Base-by-base conservation (phyloP, 202 grass and related monocot genomes). In the Saccharum hybrid region DNA sequence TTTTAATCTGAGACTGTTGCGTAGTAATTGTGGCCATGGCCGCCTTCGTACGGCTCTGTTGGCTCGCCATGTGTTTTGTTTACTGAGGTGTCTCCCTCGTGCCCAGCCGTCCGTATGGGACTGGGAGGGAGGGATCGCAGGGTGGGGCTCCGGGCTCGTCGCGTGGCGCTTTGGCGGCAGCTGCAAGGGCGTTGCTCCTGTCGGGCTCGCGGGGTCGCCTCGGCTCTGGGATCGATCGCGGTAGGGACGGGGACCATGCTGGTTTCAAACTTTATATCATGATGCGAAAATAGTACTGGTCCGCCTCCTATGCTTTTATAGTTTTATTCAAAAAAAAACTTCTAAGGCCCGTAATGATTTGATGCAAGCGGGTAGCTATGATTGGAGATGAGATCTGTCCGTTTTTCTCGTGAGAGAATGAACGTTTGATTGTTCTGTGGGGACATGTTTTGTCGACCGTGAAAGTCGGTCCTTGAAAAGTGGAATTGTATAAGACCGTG, bases 31-130 rank as follows among this genome's bases (percentile, higher is more conserved):
- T 22, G 48, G 18, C 71, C 49, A 74, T 64, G 28, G 30, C 23
- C 45, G 48, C 1, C 46, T 15, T 41, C 18, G 79, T 70, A 91
- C 83, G 68, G 61, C 45, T 49, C 74, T 42, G 69, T 38, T 64
- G 33, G 12, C 52, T 83, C 14, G n/a, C 31, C 83, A 66, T 83
- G 83, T 86, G 90, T 86, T 77, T 2, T 16, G 78, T 80, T 84
- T n/a, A 83, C 14, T 52, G 80, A 36, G 86, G 70, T 71, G 80
- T 77, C 80, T 30, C 39, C 71, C 76, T 78, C 72, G 46, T 36
- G 62, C 89, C 16, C 19, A 31, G 65, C 56, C 48, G 37, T 15
- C 65, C 23, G 79, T 68, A 83, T 86, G 78, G 74, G 72, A 41
- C 54, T 59, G 57, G 22, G 46, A 15, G 41, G 4, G 48, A 54